Conservation (phyloP, 441 rosid species). For the Pelargonium myrrhifolium region DNA sequence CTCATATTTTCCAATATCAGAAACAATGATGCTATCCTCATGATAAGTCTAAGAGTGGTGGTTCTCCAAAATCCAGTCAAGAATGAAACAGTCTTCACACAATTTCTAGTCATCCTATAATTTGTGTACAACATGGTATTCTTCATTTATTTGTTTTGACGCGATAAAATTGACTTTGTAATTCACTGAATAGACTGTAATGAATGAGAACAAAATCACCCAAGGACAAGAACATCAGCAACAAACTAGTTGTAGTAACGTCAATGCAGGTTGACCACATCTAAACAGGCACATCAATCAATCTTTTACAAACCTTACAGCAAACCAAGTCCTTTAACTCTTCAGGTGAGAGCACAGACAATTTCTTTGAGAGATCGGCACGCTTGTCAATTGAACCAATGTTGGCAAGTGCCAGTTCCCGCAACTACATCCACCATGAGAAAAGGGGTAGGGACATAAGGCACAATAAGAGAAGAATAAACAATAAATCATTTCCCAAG, state of each 20-base stretch:
- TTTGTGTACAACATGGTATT: neutral
- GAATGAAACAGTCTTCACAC: neutral
- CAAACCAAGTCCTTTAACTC: conserved; percentile 93
- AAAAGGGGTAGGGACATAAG: conserved; percentile 11
- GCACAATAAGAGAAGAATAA: conserved; percentile 1
- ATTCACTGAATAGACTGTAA: neutral
- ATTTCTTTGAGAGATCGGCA: conserved; percentile 79
- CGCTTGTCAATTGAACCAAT: conserved; percentile 83
- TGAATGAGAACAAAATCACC: neutral
- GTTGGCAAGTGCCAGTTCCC: conserved; percentile 79
- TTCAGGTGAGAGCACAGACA: conserved; percentile 66
- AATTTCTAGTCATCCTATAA: neutral
- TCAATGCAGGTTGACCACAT: neutral
- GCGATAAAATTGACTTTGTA: neutral
- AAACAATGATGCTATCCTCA: neutral
- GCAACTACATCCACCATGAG: conserved; percentile 48
- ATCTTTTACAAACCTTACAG: conserved; percentile 54
- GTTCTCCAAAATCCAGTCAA: neutral
- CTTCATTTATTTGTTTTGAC: neutral
- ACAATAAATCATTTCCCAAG: conserved; percentile 12
- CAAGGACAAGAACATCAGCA: neutral
- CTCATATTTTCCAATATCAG: neutral
- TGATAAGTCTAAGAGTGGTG: neutral
- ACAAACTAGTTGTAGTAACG: neutral
- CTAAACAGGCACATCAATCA: conserved; percentile 4